Base-by-base conservation (phyloP, 768 basidiomycete species). In the Termitomyces sp. region DNA sequence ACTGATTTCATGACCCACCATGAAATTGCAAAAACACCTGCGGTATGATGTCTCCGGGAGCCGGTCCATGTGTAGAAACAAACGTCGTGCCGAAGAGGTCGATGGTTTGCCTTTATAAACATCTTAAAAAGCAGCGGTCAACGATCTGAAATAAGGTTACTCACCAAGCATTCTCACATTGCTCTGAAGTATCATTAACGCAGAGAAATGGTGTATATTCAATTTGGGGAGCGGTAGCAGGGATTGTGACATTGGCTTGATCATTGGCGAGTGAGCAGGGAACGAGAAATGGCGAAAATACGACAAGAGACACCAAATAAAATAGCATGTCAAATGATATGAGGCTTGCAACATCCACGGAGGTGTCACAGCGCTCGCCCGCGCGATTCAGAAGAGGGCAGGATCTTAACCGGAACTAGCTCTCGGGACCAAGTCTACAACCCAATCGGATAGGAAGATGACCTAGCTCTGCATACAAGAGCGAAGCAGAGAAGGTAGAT, bases 1-100 rank as follows among this genome's bases (percentile, higher is more conserved):
- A 22, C 5, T n/a, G 24, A 39, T 37, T 13, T 3, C 47, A 13
- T 24, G 31, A 60, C 70, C 54, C 61, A 82, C 84, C 84, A 72
- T 73, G 74, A 69, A 84, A 82, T 33, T 70, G 72, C 55, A 86
- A 65, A 63, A 84, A 85, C 71, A 85, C 72, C 57, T 85, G 84
- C 2, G 83, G 84, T 57, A 82, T 68, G 39, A 81, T 73, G 55
- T 76, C 68, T 22, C 68, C 69, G 39, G 74, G 64, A 62, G 73
- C 71, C 5, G 81, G 78, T 1, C 83, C 83, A 45, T 67, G 59
- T 20, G 81, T 79, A 37, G 75, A 70, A 26, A 75, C 68, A 34
- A 69, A 56, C 8, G 64, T 57, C 34, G 56, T 49, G 22, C 64
- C 66, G 54, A 62, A 59, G 31, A 68, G 42, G 22, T 63, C 47